phyloP scores from a whole-genome alignment of 2,329 filamentous ascomycete genomes.

The Leptographium flavum region DNA sequence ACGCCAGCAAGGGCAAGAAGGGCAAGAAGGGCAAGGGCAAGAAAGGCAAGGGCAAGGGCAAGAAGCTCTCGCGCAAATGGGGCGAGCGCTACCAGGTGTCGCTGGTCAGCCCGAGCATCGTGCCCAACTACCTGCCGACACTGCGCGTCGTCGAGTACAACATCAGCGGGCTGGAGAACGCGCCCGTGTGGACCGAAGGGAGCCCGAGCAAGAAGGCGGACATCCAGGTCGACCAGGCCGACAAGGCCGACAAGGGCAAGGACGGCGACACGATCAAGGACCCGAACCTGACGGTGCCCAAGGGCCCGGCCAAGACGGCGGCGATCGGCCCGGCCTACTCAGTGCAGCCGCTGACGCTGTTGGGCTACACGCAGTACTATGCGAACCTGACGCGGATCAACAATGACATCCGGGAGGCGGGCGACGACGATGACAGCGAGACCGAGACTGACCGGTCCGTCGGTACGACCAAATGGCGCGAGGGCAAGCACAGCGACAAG shows the following conservation, averaged over 20 bases:
- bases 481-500: conserved; percentile 49
- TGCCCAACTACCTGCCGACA: conserved; percentile 86
- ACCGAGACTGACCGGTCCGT: conserved; percentile 12
- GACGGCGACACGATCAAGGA: conserved; percentile 33
- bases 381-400: conserved; percentile 89
- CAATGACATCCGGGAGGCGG: conserved; percentile 39
- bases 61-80: conserved; percentile 34
- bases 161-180: conserved; percentile 56
- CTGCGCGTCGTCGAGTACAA: conserved; percentile 93
- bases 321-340: conserved; percentile 84
- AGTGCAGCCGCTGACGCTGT: conserved; percentile 63
- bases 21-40: conserved; percentile 14
- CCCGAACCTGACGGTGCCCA: conserved; percentile 50
- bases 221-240: background rate
- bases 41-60: conserved; percentile 12
- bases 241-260: conserved; percentile 3
- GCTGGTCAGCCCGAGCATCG: conserved; percentile 71
- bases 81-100: conserved; percentile 76
- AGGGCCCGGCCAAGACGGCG: conserved; percentile 55
- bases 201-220: conserved; percentile 12
- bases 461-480: conserved; percentile 35
- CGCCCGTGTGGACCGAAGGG: conserved; percentile 29
- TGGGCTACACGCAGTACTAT: conserved; percentile 80
- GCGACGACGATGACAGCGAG: conserved; percentile 11
- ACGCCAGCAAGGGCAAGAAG: conserved; percentile 12